These are phyloP conservation scores for Spizellomyces punctatus DNA, from an alignment of 192 early-diverging fungal genomes.

Conservation along the genomic window DNA sequence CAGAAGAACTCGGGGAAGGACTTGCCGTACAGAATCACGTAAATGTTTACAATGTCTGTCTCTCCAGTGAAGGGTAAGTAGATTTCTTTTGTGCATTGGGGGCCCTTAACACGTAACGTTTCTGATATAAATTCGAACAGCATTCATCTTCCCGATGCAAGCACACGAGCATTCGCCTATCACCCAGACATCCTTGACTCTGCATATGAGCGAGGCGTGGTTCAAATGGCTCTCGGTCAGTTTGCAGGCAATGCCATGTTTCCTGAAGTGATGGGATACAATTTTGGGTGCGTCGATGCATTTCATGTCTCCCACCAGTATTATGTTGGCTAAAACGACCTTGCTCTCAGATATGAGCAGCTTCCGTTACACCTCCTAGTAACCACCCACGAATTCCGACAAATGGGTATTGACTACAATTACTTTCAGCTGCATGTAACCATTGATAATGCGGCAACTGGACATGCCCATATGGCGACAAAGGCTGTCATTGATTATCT, in stretches of 20 bases:
- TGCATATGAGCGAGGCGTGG: slow-evolving; percentile 7
- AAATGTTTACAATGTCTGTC: slow-evolving; percentile 8
- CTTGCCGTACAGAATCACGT: slow-evolving; percentile 15
- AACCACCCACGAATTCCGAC: slow-evolving; percentile 16
- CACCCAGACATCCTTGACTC: background rate
- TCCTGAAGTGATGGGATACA: slow-evolving; percentile 26
- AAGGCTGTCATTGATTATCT: slow-evolving; percentile 23
- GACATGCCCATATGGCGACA: slow-evolving; percentile 24
- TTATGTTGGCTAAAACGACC: too few relatives aligned
- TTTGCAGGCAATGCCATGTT: slow-evolving; percentile 14
- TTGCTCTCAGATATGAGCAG: slow-evolving; percentile 7
- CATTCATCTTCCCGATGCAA: slow-evolving; percentile 1
- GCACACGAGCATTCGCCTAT: slow-evolving; percentile 9
- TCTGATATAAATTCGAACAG: background rate
- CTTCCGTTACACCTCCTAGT: slow-evolving; percentile 21
- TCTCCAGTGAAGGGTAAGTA: background rate
- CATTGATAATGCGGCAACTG: slow-evolving; percentile 27
- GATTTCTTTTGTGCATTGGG: background rate
- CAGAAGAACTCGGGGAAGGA: slow-evolving; percentile 23
- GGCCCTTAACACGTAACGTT: too few relatives aligned
- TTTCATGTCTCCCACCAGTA: too few relatives aligned
- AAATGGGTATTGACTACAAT: slow-evolving; percentile 12
- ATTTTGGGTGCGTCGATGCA: background rate
- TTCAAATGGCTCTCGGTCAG: slow-evolving; percentile 23
- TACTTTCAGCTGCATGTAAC: slow-evolving; percentile 26